phyloP scores from a whole-genome alignment of 1,139 yeast species.

The Geotrichum reessii region DNA sequence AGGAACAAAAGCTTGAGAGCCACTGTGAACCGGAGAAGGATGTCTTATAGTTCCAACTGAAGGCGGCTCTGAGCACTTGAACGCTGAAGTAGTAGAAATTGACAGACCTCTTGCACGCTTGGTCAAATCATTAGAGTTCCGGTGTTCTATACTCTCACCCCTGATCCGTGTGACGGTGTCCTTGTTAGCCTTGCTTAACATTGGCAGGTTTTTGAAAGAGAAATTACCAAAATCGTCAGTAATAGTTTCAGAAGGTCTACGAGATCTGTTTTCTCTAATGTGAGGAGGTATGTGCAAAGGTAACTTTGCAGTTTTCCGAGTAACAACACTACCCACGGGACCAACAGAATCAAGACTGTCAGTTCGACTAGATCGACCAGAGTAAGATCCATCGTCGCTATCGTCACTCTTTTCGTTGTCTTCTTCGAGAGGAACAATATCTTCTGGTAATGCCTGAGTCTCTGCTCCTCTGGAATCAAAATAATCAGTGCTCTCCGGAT shows the following conservation, averaged over 20 bases:
- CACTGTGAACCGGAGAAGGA: slow-evolving; percentile 16
- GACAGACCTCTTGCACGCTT: slow-evolving; percentile 29
- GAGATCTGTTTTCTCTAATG: slow-evolving; percentile 57
- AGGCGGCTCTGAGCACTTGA: slow-evolving; percentile 20
- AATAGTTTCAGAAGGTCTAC: slow-evolving; percentile 52
- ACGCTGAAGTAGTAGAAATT: slow-evolving; percentile 20
- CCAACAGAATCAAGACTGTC: slow-evolving; percentile 20
- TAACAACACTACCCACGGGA: slow-evolving; percentile 3
- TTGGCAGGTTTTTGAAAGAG: slow-evolving; percentile 80
- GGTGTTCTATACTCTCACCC: slow-evolving; percentile 62
- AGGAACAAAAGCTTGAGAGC: slow-evolving; percentile 13
- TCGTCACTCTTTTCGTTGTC: slow-evolving; percentile 22
- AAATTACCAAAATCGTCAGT: slow-evolving; percentile 85
- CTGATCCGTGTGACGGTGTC: slow-evolving; percentile 84
- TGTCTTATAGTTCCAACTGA: slow-evolving; percentile 10
- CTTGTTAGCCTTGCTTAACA: slow-evolving; percentile 87
- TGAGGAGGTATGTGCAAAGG: slow-evolving; percentile 52
- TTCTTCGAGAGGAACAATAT: slow-evolving; percentile 22
- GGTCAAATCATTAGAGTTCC: slow-evolving; percentile 10
- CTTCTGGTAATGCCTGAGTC: slow-evolving; percentile 30
- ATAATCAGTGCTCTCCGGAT: slow-evolving; percentile 87
- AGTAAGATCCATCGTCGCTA: slow-evolving; percentile 13
- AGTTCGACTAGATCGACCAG: slow-evolving; percentile 20
- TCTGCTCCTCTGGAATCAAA: slow-evolving; percentile 87
- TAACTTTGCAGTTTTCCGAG: slow-evolving; percentile 10